These are phyloP conservation scores for Eremochloa ophiuroides DNA, from an alignment of 176 grass and related monocot species.

Conservation along the genomic window DNA sequence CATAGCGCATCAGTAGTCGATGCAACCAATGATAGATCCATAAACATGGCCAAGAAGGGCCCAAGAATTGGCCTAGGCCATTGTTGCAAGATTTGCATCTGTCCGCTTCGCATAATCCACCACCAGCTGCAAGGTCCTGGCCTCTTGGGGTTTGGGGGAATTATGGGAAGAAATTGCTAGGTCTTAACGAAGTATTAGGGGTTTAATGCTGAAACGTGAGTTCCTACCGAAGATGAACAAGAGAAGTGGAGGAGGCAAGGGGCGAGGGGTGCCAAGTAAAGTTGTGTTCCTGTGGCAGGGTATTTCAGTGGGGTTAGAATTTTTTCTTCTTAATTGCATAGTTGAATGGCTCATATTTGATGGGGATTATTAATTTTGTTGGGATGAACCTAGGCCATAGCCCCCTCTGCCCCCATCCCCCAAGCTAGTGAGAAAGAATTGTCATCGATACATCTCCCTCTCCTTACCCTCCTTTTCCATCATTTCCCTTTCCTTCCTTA, in stretches of 20 bases:
- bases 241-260: not conserved
- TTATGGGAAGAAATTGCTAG: not conserved
- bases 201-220: not conserved
- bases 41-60: not conserved
- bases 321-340: not conserved
- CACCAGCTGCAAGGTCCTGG: not conserved
- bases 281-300: not conserved
- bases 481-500: not conserved
- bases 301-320: not conserved
- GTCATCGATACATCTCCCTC: not conserved
- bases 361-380: not conserved
- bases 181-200: not conserved
- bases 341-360: not conserved
- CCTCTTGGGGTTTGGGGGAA: not conserved
- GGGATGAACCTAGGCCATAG: not conserved
- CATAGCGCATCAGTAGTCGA: not conserved
- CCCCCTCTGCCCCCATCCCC: not conserved
- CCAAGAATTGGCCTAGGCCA: not conserved
- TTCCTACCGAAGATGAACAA: not conserved
- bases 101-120: not conserved
- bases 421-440: not conserved
- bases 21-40: not conserved
- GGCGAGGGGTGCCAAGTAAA: not conserved
- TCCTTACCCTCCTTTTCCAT: not conserved
- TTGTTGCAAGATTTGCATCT: not conserved